Evolutionary conservation across 2,329 filamentous ascomycete genomes (phyloP), one percentile per base, ranked within the genome.

Genomic region (Nigrograna mackinnonii): DNA sequence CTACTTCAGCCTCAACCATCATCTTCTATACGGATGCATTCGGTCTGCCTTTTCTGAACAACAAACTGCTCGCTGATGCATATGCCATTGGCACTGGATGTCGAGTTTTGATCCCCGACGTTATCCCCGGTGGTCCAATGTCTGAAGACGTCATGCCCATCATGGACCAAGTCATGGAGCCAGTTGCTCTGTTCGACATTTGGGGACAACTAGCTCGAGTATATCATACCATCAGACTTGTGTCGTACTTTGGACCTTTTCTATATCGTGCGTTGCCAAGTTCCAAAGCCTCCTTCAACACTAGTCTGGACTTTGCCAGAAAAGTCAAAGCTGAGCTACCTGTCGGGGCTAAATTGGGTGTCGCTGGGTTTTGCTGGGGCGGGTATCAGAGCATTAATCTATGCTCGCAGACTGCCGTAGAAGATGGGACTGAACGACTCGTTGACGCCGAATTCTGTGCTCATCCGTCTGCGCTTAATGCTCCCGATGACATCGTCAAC

Each of bases 21-120:
- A 50, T 61, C 39, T 47, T 48, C 44, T 52, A 42, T 46, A 55
- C 55, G 16, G 58, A 61, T 37, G 55, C 50, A 34, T 58, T 61
- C 30, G 58, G 55, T n/a, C 51, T 56, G 32, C 26, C 31, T 2
- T 47, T 61, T 17, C 40, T 51, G 26, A 61, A 61, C 47, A 58
- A 55, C 47, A 46, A 51, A 14, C 44, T 61, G 26, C 49, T 61
- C 31, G 55, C 58, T 20, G 58, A 61, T 41, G 46, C 49, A 5
- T 54, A 55, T 30, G 50, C 53, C n/a, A 16, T 37, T 4, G 37
- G 28, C 9, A 54, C 48, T 2, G 45, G 43, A 20, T 31, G 43
- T 33, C 47, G 48, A 6, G 56, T 61, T 30, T 45, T 57, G 0
- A 45, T 60, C 14, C 58, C 58, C 2, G 54, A 60, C 34, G 46